Percentiles rank a stretch among this genome's conserved stretches.
Evolutionary conservation across 2,329 filamentous ascomycete genomes (phyloP).

Genomic region (Fragosphaeria purpurea): DNA sequence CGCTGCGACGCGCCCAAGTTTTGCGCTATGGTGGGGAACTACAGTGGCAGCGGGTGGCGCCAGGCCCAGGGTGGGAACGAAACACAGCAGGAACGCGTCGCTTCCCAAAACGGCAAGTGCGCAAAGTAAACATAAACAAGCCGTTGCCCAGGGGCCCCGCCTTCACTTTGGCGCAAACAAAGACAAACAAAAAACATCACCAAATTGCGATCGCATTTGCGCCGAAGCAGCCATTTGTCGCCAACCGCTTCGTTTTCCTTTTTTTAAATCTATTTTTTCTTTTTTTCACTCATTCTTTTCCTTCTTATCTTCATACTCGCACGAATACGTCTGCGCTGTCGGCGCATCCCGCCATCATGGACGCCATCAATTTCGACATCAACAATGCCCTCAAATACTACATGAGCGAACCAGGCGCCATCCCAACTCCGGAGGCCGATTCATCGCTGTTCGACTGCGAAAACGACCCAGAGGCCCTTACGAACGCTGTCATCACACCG

Average conservation of each 20-base stretch:
- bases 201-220: constrained; percentile 4
- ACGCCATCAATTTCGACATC: constrained; percentile 81
- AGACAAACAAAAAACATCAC: constrained; percentile 3
- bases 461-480: constrained; percentile 76
- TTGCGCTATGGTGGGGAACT: too few relatives aligned
- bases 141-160: constrained; percentile 9
- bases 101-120: constrained; percentile 9
- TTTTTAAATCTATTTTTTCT: background rate
- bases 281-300: background rate
- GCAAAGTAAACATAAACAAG: constrained; percentile 28
- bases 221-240: background rate
- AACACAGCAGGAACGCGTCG: background rate
- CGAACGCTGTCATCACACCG: constrained; percentile 67
- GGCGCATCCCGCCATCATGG: constrained; percentile 38
- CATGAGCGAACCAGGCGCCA: constrained; percentile 79
- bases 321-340: background rate
- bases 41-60: too few relatives aligned
- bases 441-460: constrained; percentile 80
- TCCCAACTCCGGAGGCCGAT: constrained; percentile 80
- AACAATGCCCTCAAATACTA: constrained; percentile 95
- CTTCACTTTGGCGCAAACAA: background rate
- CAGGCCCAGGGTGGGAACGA: background rate
- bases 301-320: background rate
- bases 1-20: too few relatives aligned
- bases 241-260: constrained; percentile 5